phyloP scores from a whole-genome alignment of 1,139 yeast species.

The Zygosaccharomyces pseudobailii region DNA sequence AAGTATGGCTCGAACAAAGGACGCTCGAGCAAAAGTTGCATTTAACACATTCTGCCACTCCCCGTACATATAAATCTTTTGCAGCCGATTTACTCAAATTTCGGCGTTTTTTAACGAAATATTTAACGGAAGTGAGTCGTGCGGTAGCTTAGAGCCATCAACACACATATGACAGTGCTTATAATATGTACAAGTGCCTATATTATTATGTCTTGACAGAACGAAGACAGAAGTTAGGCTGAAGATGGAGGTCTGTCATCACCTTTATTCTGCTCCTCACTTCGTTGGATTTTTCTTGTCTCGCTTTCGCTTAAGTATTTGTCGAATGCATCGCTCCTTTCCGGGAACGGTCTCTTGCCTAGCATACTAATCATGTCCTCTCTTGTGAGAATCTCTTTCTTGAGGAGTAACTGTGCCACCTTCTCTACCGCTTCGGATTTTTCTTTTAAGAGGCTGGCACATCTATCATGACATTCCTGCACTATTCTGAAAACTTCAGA shows the following conservation, averaged over 20 bases:
- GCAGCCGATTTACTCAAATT: background rate
- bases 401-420: slow-evolving; percentile 63
- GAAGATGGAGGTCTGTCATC: background rate
- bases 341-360: slow-evolving; percentile 75
- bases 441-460: slow-evolving; percentile 51
- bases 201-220: background rate
- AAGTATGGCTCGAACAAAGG: too few species aligned
- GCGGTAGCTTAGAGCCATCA: background rate
- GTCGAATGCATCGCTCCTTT: slow-evolving; percentile 75
- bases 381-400: slow-evolving; percentile 71
- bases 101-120: background rate
- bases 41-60: background rate
- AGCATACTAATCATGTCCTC: slow-evolving; percentile 72
- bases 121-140: background rate
- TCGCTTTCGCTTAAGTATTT: slow-evolving; percentile 52
- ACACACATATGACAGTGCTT: slow-evolving; percentile 4
- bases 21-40: too few species aligned
- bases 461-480: slow-evolving; percentile 47
- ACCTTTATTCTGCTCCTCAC: slow-evolving; percentile 13
- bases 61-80: background rate
- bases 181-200: slow-evolving; percentile 6
- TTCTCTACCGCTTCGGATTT: slow-evolving; percentile 58
- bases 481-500: slow-evolving; percentile 60
- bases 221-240: background rate
- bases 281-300: slow-evolving; percentile 22